These are phyloP conservation scores for Yamadazyma insecticola DNA, from an alignment of 805 yeast species.

Conservation along the genomic window DNA sequence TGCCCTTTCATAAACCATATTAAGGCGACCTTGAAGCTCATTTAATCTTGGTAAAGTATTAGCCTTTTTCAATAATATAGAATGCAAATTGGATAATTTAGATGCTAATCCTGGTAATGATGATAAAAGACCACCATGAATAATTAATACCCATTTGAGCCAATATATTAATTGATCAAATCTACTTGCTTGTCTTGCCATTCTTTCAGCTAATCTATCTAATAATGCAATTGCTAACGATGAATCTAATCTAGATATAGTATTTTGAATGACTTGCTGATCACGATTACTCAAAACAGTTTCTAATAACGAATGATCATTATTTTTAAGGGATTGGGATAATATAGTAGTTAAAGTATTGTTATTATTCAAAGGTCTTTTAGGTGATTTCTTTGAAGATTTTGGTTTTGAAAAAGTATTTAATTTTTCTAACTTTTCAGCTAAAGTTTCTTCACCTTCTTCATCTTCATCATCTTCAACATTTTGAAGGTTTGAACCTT, in stretches of 20 bases:
- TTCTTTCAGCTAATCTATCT: constrained; percentile 49
- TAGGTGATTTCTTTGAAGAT: constrained; percentile 27
- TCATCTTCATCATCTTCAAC: constrained; percentile 42
- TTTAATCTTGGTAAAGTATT: constrained; percentile 45
- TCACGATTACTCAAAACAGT: constrained; percentile 64
- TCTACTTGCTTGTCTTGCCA: constrained; percentile 47
- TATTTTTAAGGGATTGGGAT: constrained; percentile 81
- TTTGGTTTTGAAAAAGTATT: constrained; percentile 31
- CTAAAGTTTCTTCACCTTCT: constrained; percentile 40
- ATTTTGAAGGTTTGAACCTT: constrained; percentile 61
- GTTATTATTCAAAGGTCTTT: constrained; percentile 47
- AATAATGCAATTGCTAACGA: constrained; percentile 45
- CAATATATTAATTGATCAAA: constrained; percentile 49
- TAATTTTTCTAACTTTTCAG: constrained; percentile 31
- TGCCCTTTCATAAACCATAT: constrained; percentile 42
- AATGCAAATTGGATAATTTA: constrained; percentile 42
- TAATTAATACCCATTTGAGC: constrained; percentile 53
- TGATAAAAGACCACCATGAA: constrained; percentile 49
- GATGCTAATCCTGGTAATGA: constrained; percentile 41
- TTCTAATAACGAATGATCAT: constrained; percentile 82
- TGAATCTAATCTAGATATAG: constrained; percentile 46
- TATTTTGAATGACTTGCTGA: constrained; percentile 44
- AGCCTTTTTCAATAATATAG: constrained; percentile 45
- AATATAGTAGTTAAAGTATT: constrained; percentile 76
- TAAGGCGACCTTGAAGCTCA: constrained; percentile 47